A percentile compares a stretch with the other conserved stretches of the same genome.
Evolutionary conservation across 495 filamentous ascomycete genomes (phyloP).

Genomic region (Hypoxylon lienhwacheense): DNA sequence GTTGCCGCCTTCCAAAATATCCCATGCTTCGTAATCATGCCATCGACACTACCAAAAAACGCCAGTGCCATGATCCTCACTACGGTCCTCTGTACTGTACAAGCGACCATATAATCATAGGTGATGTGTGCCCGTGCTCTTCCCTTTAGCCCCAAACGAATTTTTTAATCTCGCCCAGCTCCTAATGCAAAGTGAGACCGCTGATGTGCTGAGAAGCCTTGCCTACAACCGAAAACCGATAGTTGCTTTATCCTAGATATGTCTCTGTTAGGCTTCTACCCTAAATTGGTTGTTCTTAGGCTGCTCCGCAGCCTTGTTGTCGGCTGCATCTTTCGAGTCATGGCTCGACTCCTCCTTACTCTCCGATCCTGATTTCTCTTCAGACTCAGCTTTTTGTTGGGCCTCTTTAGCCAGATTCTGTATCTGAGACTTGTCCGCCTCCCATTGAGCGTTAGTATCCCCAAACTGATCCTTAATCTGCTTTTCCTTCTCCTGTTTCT

Average conservation of each 20-base stretch:
- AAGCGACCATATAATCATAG: slow-evolving; percentile 35
- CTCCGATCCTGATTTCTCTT: slow-evolving; percentile 18
- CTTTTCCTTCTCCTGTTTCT: slow-evolving; percentile 63
- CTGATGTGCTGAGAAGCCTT: slow-evolving; percentile 1
- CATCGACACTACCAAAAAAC: slow-evolving; percentile 39
- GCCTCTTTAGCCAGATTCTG: slow-evolving; percentile 65
- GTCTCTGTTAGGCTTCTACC: slow-evolving; percentile 31
- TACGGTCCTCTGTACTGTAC: slow-evolving; percentile 36
- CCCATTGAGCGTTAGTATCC: slow-evolving; percentile 71
- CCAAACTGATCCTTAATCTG: slow-evolving; percentile 73
- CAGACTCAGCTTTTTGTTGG: slow-evolving; percentile 36
- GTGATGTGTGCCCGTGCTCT: slow-evolving; percentile 6
- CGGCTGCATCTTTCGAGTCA: slow-evolving; percentile 38
- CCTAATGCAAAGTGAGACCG: slow-evolving; percentile 8
- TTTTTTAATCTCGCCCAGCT: slow-evolving; percentile 14
- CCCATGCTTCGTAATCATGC: slow-evolving; percentile 40
- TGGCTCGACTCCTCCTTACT: slow-evolving; percentile 23
- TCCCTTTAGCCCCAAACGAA: slow-evolving; percentile 8
- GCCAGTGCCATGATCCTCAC: slow-evolving; percentile 38
- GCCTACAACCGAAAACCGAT: slow-evolving; percentile 8
- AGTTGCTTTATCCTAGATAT: slow-evolving; percentile 19
- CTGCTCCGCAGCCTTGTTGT: slow-evolving; percentile 34
- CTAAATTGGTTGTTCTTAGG: slow-evolving; percentile 32
- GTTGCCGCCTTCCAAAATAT: slow-evolving; percentile 24
- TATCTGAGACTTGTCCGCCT: slow-evolving; percentile 77